Base-by-base conservation (phyloP, 345 rosid species). In the Corchorus capsularis region DNA sequence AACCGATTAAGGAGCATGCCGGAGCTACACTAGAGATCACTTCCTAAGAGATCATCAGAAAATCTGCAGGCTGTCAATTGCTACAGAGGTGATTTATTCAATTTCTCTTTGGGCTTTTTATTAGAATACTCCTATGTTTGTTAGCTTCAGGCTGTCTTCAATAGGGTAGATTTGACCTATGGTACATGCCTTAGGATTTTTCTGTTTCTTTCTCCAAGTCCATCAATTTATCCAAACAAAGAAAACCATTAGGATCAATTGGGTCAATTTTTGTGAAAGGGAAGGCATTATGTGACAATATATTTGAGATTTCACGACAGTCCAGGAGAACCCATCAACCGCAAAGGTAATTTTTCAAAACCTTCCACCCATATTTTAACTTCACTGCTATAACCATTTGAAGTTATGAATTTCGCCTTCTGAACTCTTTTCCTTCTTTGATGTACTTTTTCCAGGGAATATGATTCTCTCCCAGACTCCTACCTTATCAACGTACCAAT, bases 11-110 rank as follows among this genome's bases (percentile, higher is more conserved):
- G 71, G 93, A 89, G 39, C 92, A 93, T 71, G 97, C 92, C 3
- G 98, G 96, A 79, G 94, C 90, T 46, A 95, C 96, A 5, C 87
- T 95, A 54, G 98, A 93, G 87, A 75, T 90, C 74, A 93, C 98
- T 46, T 83, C 96, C 6, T 97, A 95, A 56, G 94, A 88, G 62
- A 81, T 85, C 77, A 82, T 93, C 59, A 75, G 80, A 60, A 89
- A 86, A 79, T 80, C 90, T 20, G 82, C 72, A 16, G n/a, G n/a
- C n/a, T n/a, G n/a, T n/a, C n/a, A n/a, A n/a, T n/a, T n/a, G n/a
- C n/a, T n/a, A n/a, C n/a, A n/a, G n/a, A n/a, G n/a, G n/a, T n/a
- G n/a, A n/a, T n/a, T n/a, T n/a, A n/a, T n/a, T n/a, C n/a, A n/a
- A n/a, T n/a, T n/a, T n/a, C n/a, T 84, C 77, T 88, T 14, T 12